Evolutionary conservation across 345 rosid genomes (phyloP), one percentile per base, ranked within the genome.

Genomic region (Salix brachista): DNA sequence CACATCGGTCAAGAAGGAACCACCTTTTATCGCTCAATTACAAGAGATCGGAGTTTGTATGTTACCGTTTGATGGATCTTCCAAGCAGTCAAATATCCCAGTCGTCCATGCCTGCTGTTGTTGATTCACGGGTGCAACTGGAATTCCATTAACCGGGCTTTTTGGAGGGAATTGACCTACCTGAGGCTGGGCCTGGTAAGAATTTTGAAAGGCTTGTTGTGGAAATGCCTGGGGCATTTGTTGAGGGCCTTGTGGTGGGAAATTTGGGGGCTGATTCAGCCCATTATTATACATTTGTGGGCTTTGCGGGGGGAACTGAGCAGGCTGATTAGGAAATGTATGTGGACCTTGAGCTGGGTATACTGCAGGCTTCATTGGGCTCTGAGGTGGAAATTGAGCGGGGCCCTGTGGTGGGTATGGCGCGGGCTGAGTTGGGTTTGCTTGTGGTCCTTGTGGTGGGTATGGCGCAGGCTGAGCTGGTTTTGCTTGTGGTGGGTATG

Each of bases 41-140:
- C 17, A n/a, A 19, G 34, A n/a, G 1, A 34, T 16, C 18, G 39
- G 54, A 12, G 8, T 72, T 65, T 65, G 9, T 66, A 4, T 66
- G 32, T 26, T 77, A 92, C 97, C 90, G 70, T 89, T 92, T 67
- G 32, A 74, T 19, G 90, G 87, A 67, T 92, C 91, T 25, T 92
- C 88, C 91, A 90, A 84, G 87, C 90, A 90, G 67, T 86, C 91
- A 65, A 90, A 90, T 6, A 91, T 78, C 23, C 86, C 88, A 16
- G 86, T 86, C 66, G 26, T 84, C 96, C 96, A 91, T 32, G 80
- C 83, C 17, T 19, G 46, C 60, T 25, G 70, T 28, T 46, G 48
- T 16, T 14, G 52, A 23, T 50, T n/a, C 46, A n/a, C 68, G 44
- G 11, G 12, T 13, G 13, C 17, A 70, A 83, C 9, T 6, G 86